Evolutionary conservation across 2,329 filamentous ascomycete species (phyloP), one percentile per base, ranked within the genome.

Genomic region (Fusarium verticillioides): DNA sequence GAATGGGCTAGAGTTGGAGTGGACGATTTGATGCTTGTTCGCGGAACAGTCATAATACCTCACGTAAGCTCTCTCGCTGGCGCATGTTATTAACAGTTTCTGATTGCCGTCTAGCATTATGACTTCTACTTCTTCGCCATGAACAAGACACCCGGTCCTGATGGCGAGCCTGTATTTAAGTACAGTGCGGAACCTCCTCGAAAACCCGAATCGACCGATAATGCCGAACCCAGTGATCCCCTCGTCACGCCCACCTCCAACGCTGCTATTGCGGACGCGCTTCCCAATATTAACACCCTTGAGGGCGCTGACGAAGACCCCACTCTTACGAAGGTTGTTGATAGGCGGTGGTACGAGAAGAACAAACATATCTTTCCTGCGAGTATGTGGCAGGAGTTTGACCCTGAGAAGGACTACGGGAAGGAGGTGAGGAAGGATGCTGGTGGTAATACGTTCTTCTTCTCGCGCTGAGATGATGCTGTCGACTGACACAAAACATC

Each of bases 341-440:
- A 99, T 84, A 89, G 96, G 68, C 87, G 96, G 68, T 99, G 96
- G 96, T 99, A 98, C 81, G 95, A 98, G 85, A 90, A 92, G 79
- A 98, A 98, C 81, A 99, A 98, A 83, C 96, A 99, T 82, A 98
- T 99, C 65, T 99, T 96, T 81, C 96, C 96, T 1, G 96, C 96
- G 26, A 98, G 94, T 80, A 89, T 96, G 52, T 99, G 96, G 96
- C 94, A 95, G 77, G 93, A 97, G 72, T 99, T 97, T 81, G 95
- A 97, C 75, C 93, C 95, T 1, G 94, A 94, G 69, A 94, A 93
- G 82, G 93, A 98, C 78, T 97, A 97, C 84, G 88, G 90, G 78
- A 88, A 86, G 73, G 90, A 94, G 75, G 89, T 95, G 43, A 89
- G 94, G 77, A 93, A 94, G 78, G 96, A 99, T 83, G 89, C 89